These are phyloP conservation scores for Priceomyces medius DNA, from an alignment of 805 yeast genomes.

Conservation along the genomic window DNA sequence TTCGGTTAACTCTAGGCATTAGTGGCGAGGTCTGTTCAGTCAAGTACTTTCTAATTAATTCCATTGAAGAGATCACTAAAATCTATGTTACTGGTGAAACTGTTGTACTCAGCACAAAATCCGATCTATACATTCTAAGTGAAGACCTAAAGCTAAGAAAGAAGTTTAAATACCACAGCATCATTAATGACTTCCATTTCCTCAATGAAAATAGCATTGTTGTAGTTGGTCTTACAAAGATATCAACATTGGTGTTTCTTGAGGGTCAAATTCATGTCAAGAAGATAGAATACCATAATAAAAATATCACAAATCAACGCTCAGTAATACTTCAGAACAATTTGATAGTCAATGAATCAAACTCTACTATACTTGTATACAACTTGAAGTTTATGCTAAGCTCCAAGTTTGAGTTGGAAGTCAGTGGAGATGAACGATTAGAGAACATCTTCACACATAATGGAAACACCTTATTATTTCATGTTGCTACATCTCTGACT, in stretches of 20 bases:
- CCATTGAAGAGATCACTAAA: neutral
- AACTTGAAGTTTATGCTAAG: constrained; percentile 2
- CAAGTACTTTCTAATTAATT: neutral
- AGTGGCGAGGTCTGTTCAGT: neutral
- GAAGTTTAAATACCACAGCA: neutral
- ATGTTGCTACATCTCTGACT: neutral
- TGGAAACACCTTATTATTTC: neutral
- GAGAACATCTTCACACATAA: neutral
- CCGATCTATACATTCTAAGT: constrained; percentile 2
- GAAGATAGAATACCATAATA: constrained; percentile 6
- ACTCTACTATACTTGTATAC: constrained; percentile 4
- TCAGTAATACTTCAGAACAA: constrained; percentile 4
- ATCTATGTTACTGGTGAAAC: neutral
- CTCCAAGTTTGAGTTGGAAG: constrained; percentile 1
- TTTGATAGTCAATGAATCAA: constrained; percentile 10
- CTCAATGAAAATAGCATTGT: neutral
- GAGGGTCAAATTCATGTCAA: neutral
- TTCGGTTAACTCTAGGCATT: neutral
- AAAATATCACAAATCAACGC: constrained; percentile 9
- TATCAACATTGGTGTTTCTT: neutral
- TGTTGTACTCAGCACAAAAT: neutral
- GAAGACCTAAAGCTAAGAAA: neutral
- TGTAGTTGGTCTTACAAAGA: constrained; percentile 5
- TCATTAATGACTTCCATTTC: constrained; percentile 3
- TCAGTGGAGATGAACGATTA: constrained; percentile 1